A percentile compares a stretch with the other conserved stretches of the same genome.
These are phyloP conservation scores for Sphaerobolus stellatus DNA, from an alignment of 1,284 basidiomycete species.

Conservation along the genomic window DNA sequence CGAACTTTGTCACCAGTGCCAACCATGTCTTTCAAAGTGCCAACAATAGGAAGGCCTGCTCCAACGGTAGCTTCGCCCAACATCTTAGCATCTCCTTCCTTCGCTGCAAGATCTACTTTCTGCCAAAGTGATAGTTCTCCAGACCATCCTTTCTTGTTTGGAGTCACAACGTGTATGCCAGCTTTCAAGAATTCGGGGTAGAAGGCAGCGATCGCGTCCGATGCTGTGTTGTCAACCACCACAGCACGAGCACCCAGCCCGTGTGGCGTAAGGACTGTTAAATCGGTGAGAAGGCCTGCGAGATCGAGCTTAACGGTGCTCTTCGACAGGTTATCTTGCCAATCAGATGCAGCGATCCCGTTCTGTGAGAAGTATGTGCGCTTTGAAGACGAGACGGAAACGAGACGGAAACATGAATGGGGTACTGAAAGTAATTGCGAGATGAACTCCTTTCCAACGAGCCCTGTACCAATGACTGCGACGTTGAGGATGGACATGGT, in stretches of 20 bases:
- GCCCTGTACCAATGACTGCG: slow-evolving; percentile 83
- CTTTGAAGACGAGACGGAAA: slow-evolving; percentile 79
- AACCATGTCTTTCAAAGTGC: slow-evolving; percentile 89
- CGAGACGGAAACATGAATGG: slow-evolving; percentile 65
- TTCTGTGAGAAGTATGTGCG: slow-evolving; percentile 60
- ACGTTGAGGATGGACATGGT: slow-evolving; percentile 44
- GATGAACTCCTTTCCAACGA: slow-evolving; percentile 85
- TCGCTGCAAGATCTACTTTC: slow-evolving; percentile 58
- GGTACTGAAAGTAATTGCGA: slow-evolving; percentile 71
- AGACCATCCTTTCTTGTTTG: slow-evolving; percentile 97
- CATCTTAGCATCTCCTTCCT: slow-evolving; percentile 62
- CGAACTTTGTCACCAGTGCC: slow-evolving; percentile 86
- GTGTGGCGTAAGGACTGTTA: slow-evolving; percentile 32
- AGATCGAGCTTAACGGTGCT: slow-evolving; percentile 42
- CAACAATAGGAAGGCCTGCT: slow-evolving; percentile 91
- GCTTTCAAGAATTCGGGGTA: slow-evolving; percentile 83
- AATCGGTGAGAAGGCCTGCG: slow-evolving; percentile 3
- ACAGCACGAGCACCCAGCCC: slow-evolving; percentile 51
- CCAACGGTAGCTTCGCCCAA: slow-evolving; percentile 95
- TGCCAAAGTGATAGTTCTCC: slow-evolving; percentile 73
- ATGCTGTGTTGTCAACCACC: slow-evolving; percentile 93
- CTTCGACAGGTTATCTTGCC: slow-evolving; percentile 47
- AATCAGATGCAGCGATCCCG: slow-evolving; percentile 43
- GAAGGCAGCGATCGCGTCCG: slow-evolving; percentile 76
- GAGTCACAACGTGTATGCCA: slow-evolving; percentile 89